Evolutionary conservation across 768 basidiomycete genomes (phyloP), one percentile per base, ranked within the genome.

Genomic region (Russula foetens): DNA sequence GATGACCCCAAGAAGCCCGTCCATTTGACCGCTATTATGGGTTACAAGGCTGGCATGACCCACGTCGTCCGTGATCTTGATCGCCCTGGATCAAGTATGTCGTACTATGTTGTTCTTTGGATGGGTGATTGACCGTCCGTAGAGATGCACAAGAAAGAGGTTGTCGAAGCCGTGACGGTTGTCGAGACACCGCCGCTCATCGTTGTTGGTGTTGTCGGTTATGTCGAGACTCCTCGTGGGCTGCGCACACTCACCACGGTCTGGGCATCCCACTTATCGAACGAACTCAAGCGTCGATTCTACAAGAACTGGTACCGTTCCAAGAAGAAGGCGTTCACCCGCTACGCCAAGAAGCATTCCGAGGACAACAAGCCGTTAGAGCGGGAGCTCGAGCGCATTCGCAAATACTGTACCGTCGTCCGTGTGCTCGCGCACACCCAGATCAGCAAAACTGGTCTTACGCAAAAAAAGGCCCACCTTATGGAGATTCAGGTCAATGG

Each of bases 401-500:
- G 93, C 80, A 98, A 98, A 77, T 98, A 99, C 83, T 98, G 96
- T 84, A 94, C 97, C 59, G 95, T 99, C 70, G 97, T 99, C 74
- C 94, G 97, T 78, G 92, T 98, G 69, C 90, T 99, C 67, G 95
- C 94, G 64, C 97, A 99, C 84, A 97, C 97, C 67, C 97, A 99
- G 75, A 88, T 98, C 75, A 85, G 90, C 81, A 94, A 95, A 84
- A 99, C 97, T 39, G 93, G 94, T 70, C 88, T 99, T 70, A 82
- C 80, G 70, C 97, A 98, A 81, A 99, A 98, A 90, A 98, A 94
- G 82, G 97, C 97, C 24, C 97, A 99, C 78, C 83, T 99, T 52
- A 98, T 98, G 95, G 97, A 99, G 81, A 97, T 99, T 75, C 96
- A 99, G 77, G 85, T 99, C 71, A 98, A 99, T 78, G 97, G 97